Conservation (phyloP, 345 rosid genomes). For the Ceriops tagal region DNA sequence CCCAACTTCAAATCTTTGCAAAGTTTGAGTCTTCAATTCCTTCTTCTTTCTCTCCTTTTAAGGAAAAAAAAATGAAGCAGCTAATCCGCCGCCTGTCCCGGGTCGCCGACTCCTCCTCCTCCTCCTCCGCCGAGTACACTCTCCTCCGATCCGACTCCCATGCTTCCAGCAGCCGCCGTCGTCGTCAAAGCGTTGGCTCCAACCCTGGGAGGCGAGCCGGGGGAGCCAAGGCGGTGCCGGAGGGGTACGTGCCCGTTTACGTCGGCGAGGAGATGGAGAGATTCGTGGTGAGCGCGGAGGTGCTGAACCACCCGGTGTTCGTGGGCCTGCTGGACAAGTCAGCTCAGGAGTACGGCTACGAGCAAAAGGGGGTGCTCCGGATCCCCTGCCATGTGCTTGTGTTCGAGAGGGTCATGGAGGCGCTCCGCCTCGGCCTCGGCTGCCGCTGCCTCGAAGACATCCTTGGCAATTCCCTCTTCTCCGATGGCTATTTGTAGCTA, state of each 20-base stretch:
- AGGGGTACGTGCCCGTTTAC: conserved; percentile 82
- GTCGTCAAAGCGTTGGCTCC: conserved; percentile 17
- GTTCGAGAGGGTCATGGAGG: conserved; percentile 78
- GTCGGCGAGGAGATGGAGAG: conserved; percentile 97
- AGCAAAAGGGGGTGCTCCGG: conserved; percentile 79
- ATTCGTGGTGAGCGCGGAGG: conserved; percentile 78
- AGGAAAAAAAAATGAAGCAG: conserved; percentile 60
- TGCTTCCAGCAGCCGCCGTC: conserved; percentile 2
- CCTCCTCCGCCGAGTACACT: conserved; percentile 45
- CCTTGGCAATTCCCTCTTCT: conserved; percentile 1
- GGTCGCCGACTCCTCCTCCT: conserved; percentile 59
- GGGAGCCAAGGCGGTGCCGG: conserved; percentile 47
- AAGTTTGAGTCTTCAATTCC: not conserved
- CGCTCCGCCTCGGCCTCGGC: conserved; percentile 68
- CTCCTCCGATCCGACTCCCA: conserved; percentile 57
- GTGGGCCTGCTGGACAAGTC: conserved; percentile 67
- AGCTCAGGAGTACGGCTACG: conserved; percentile 93
- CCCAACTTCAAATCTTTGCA: too few species aligned
- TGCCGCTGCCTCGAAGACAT: conserved; percentile 53
- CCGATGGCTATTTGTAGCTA: conserved; percentile 1
- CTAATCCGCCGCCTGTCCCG: conserved; percentile 84
- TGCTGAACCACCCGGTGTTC: conserved; percentile 83
- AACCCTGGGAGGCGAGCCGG: conserved; percentile 26
- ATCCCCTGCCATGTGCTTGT: conserved; percentile 87
- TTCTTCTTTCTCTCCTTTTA: not conserved